Evolutionary conservation across 768 basidiomycete genomes (phyloP).

Genomic region (Tulasnella sp.): DNA sequence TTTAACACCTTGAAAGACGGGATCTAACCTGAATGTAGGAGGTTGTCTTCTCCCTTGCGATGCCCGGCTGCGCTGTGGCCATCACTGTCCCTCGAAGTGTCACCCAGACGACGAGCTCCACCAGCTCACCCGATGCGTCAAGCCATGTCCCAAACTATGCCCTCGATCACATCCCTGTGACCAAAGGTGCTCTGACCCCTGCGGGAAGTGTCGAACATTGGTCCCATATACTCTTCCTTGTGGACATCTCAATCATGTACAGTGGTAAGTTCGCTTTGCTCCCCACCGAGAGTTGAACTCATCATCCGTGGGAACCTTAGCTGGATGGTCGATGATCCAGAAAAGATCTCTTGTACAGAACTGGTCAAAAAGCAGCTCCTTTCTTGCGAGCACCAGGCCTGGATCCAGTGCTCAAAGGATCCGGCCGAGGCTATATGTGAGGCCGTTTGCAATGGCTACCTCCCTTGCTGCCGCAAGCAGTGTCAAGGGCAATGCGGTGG

Average conservation of each 20-base stretch:
- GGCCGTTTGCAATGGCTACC: slow-evolving; percentile 32
- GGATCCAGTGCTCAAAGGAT: slow-evolving; percentile 39
- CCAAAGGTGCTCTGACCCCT: slow-evolving; percentile 39
- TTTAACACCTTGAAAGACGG: no score
- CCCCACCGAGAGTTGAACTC: slow-evolving; percentile 32
- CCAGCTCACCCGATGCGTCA: slow-evolving; percentile 34
- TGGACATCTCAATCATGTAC: slow-evolving; percentile 21
- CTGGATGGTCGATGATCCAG: slow-evolving; percentile 36
- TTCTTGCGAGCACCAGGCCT: slow-evolving; percentile 42
- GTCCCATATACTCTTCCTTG: slow-evolving; percentile 36
- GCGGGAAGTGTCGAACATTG: slow-evolving; percentile 43
- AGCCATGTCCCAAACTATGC: slow-evolving; percentile 44
- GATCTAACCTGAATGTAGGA: slow-evolving; percentile 33
- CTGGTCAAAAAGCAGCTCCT: slow-evolving; percentile 36
- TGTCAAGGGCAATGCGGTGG: slow-evolving; percentile 40
- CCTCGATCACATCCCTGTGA: slow-evolving; percentile 46
- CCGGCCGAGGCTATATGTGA: slow-evolving; percentile 32
- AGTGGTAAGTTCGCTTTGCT: not conserved
- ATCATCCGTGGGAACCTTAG: slow-evolving; percentile 44
- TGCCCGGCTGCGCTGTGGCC: slow-evolving; percentile 45
- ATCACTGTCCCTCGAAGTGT: slow-evolving; percentile 54
- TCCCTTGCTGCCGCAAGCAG: slow-evolving; percentile 42
- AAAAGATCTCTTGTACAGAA: slow-evolving; percentile 33
- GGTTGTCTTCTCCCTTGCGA: slow-evolving; percentile 51
- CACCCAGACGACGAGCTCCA: slow-evolving; percentile 47